A percentile compares a stretch with the other conserved stretches of the same genome.
Conservation (phyloP, 2,329 filamentous ascomycete species). For the Botrytis squamosa region DNA sequence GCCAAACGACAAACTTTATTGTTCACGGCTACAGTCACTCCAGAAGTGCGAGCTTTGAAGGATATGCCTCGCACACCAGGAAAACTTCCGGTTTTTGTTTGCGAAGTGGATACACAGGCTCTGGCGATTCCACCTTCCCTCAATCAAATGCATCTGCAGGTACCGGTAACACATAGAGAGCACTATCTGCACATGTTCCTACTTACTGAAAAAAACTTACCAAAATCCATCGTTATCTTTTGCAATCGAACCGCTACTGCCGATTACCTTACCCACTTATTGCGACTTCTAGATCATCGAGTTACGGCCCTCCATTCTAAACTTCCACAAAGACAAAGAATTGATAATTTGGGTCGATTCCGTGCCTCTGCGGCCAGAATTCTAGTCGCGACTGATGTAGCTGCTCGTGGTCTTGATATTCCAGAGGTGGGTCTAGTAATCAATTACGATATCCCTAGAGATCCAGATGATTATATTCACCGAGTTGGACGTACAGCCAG, state of each 20-base stretch:
- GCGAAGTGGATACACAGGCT: constrained; percentile 75
- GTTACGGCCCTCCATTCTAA: constrained; percentile 89
- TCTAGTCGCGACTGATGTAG: constrained; percentile 92
- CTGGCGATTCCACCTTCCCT: constrained; percentile 79
- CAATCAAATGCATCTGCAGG: constrained; percentile 79
- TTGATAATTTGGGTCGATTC: constrained; percentile 86
- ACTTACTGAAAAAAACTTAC: constrained; percentile 70
- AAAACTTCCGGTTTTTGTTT: constrained; percentile 79
- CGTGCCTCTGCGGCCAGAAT: constrained; percentile 85
- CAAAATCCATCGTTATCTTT: constrained; percentile 86
- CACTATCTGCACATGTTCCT: constrained; percentile 92
- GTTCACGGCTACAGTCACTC: constrained; percentile 93
- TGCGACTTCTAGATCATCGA: constrained; percentile 82
- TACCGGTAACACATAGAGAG: constrained; percentile 89
- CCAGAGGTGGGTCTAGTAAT: constrained; percentile 86
- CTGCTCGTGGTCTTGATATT: constrained; percentile 91
- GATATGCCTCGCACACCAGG: constrained; percentile 67
- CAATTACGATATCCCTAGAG: constrained; percentile 95
- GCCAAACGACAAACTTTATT: constrained; percentile 84
- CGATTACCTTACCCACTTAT: constrained; percentile 81
- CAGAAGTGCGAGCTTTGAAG: constrained; percentile 85
- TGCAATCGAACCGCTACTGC: constrained; percentile 90
- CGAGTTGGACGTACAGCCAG: constrained; percentile 92
- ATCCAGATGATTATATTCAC: constrained; percentile 97
- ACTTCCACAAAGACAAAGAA: constrained; percentile 80